Conservation (phyloP, 176 grass and related monocot genomes). For the Puya raimondii region DNA sequence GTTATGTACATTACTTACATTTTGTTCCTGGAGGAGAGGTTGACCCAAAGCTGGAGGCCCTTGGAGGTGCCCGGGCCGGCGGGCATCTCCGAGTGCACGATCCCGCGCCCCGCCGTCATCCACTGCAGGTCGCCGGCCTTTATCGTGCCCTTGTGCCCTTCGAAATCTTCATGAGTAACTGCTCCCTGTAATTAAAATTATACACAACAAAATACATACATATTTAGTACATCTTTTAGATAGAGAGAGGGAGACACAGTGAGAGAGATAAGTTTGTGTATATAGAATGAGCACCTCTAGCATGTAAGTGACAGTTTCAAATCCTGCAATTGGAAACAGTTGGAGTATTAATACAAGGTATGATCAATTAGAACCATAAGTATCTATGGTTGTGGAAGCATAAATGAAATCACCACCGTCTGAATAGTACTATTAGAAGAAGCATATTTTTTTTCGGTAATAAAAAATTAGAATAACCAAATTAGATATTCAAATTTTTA, state of each 20-base stretch:
- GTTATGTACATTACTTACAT: conserved; percentile 36
- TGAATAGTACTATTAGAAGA: neutral
- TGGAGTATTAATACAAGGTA: too few relatives aligned
- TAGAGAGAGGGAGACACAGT: too few relatives aligned
- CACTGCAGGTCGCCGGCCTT: conserved; percentile 94
- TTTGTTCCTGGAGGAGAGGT: conserved; percentile 89
- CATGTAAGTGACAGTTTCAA: conserved; percentile 99
- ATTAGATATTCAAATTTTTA: too few relatives aligned
- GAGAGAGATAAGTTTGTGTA: neutral
- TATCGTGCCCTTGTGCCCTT: conserved; percentile 83
- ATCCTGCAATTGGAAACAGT: conserved; percentile 34
- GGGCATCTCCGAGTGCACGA: conserved; percentile 96
- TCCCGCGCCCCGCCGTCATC: conserved; percentile 96
- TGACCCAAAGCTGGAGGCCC: conserved; percentile 96
- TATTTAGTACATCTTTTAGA: too few relatives aligned
- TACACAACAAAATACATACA: too few relatives aligned
- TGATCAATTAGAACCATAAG: too few relatives aligned
- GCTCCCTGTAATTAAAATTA: conserved; percentile 40
- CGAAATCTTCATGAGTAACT: conserved; percentile 78
- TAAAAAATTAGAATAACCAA: too few relatives aligned
- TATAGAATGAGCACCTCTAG: conserved; percentile 56
- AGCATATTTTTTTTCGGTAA: too few relatives aligned
- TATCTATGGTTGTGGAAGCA: too few relatives aligned
- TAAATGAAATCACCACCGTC: too few relatives aligned
- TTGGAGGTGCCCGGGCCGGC: conserved; percentile 49